Percentiles rank a stretch among this genome's conserved stretches.
Evolutionary conservation across 2,329 filamentous ascomycete genomes (phyloP).

Genomic region (Monilinia fructigena): DNA sequence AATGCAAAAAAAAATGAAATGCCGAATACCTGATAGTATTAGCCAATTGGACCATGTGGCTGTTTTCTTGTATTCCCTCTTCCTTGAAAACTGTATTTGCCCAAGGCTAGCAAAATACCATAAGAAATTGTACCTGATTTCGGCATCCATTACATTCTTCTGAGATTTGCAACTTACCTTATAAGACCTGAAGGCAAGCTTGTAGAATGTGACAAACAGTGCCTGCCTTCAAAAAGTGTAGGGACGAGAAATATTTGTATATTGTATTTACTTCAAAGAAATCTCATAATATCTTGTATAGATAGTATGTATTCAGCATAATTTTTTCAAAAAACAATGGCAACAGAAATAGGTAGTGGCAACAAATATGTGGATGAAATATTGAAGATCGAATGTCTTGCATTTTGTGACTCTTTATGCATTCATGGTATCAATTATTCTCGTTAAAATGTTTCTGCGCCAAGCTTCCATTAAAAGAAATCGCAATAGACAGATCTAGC

Average conservation of each 20-base stretch:
- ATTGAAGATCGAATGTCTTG: neutral
- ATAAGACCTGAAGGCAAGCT: neutral
- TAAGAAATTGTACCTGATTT: neutral
- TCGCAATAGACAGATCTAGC: neutral
- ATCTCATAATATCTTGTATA: neutral
- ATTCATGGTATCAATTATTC: constrained; percentile 14
- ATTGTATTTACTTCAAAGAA: neutral
- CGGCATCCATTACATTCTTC: neutral
- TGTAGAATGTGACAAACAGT: neutral
- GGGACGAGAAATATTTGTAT: neutral
- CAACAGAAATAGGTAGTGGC: neutral
- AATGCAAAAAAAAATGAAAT: neutral
- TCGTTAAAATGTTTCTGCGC: neutral
- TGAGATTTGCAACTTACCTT: neutral
- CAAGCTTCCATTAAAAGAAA: neutral
- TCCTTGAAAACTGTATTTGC: neutral
- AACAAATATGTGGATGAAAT: neutral
- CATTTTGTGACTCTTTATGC: neutral
- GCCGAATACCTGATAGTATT: neutral
- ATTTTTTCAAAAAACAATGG: neutral
- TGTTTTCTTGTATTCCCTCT: neutral
- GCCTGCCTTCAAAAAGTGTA: neutral
- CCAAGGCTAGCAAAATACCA: neutral
- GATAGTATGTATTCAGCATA: neutral
- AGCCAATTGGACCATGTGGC: neutral